phyloP scores from a whole-genome alignment of 352 stramenopile species.

The Globisporangium viniferum region DNA sequence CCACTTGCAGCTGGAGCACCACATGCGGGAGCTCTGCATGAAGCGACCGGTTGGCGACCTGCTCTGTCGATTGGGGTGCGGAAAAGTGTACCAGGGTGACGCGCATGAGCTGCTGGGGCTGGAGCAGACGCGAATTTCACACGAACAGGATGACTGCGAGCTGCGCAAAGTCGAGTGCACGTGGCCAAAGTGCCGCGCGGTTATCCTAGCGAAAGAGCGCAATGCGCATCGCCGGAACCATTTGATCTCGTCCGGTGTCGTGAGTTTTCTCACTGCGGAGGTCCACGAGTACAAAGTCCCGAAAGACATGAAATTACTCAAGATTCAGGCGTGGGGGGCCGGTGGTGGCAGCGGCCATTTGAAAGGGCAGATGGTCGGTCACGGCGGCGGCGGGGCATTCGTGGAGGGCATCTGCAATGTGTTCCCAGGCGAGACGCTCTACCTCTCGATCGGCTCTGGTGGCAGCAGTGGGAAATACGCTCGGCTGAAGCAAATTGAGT shows the following conservation, averaged over 20 bases:
- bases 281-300: constrained; percentile 68
- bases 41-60: constrained; percentile 58
- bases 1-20: constrained; percentile 37
- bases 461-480: constrained; percentile 41
- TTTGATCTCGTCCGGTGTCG: constrained; percentile 53
- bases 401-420: constrained; percentile 57
- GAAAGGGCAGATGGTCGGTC: constrained; percentile 39
- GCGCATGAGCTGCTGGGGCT: constrained; percentile 57
- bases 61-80: constrained; percentile 55
- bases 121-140: constrained; percentile 59
- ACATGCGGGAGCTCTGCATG: constrained; percentile 62
- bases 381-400: constrained; percentile 66
- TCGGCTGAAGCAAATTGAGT: constrained; percentile 33
- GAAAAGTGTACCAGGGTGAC: constrained; percentile 46
- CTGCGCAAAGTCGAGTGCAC: constrained; percentile 68
- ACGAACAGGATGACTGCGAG: constrained; percentile 69
- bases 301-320: constrained; percentile 55
- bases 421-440: constrained; percentile 70
- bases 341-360: constrained; percentile 67
- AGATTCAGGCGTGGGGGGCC: constrained; percentile 70
- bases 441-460: constrained; percentile 48
- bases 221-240: constrained; percentile 61
- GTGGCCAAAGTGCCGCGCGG: constrained; percentile 59
- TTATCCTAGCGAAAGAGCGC: constrained; percentile 52
- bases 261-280: constrained; percentile 58